Evolutionary conservation across 2,329 filamentous ascomycete species (phyloP).

Genomic region (Pyricularia sp.): DNA sequence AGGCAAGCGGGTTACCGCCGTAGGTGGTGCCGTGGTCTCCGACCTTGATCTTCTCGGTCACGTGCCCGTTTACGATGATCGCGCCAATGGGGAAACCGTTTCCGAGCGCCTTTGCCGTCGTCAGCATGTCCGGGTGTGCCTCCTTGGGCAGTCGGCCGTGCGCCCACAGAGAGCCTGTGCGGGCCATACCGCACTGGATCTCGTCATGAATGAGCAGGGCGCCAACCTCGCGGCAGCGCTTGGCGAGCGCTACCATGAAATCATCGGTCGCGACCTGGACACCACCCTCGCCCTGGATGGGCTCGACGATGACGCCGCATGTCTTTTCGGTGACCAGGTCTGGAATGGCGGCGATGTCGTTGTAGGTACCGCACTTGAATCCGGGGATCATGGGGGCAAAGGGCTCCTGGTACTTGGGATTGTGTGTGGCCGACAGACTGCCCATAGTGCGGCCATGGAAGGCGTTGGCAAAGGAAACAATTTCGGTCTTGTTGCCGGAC

Average conservation of each 20-base stretch:
- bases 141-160: conserved; percentile 60
- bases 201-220: conserved; percentile 90
- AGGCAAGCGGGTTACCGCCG: conserved; percentile 80
- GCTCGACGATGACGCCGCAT: conserved; percentile 90
- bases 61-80: conserved; percentile 45
- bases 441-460: conserved; percentile 98
- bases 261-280: conserved; percentile 72
- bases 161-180: conserved; percentile 82
- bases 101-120: conserved; percentile 87
- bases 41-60: conserved; percentile 50
- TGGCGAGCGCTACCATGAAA: conserved; percentile 74
- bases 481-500: conserved; percentile 60
- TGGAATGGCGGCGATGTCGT: conserved; percentile 61
- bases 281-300: conserved; percentile 93
- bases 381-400: conserved; percentile 94
- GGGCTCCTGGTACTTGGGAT: conserved; percentile 92
- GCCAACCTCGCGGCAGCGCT: conserved; percentile 72
- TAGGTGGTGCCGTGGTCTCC: conserved; percentile 90
- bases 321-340: conserved; percentile 71
- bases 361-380: conserved; percentile 76
- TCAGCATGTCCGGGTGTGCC: conserved; percentile 87
- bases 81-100: conserved; percentile 95
- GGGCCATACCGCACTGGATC: conserved; percentile 85
- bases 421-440: conserved; percentile 85
- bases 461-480: conserved; percentile 82